Evolutionary conservation across 2,329 filamentous ascomycete species (phyloP), one percentile per base, ranked within the genome.

Genomic region (Fusarium siculi): DNA sequence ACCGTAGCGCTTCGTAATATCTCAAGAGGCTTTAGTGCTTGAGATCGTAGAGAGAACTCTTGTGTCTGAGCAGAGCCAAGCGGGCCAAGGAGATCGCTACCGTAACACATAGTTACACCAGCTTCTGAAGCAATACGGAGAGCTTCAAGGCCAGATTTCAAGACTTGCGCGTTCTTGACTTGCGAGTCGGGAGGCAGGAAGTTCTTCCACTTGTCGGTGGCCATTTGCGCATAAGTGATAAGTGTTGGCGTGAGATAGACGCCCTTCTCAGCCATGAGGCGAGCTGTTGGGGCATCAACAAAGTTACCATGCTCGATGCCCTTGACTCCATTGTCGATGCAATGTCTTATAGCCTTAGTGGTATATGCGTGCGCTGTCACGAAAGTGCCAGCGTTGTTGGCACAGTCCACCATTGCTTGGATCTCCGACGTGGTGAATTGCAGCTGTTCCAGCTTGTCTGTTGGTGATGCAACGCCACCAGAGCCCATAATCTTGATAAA

Each of bases 341-440:
- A 87, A 64, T 89, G 87, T 5, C 84, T 81, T 42, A 91, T 90
- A 0, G 87, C 85, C 47, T 80, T 76, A 1, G 86, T 83, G 1
- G 47, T 55, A 12, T 60, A 60, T 18, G 57, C 57, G 25, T 60
- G 57, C 9, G 57, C 57, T 7, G 57, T 60, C 2, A 60, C 47
- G 5, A 55, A 55, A 9, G 47, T 60, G 4, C 47, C 57, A 11
- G 47, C 46, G 12, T 55, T 60, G 1, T 25, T 53, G 1, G 57
- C 57, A 40, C 46, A 55, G 32, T 55, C 46, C 3, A 60, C 57
- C 46, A 60, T 60, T 8, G 57, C 47, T 12, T 54, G n/a, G 4
- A 60, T 34, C 15, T 60, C 57, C 0, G 36, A 54, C 7, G 18
- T 42, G 8, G 47, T 54, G 8, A 60, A 60, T 7, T 60, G 57